Base-by-base conservation (phyloP, 2,329 filamentous ascomycete genomes). In the Chaetomium strumarium region DNA sequence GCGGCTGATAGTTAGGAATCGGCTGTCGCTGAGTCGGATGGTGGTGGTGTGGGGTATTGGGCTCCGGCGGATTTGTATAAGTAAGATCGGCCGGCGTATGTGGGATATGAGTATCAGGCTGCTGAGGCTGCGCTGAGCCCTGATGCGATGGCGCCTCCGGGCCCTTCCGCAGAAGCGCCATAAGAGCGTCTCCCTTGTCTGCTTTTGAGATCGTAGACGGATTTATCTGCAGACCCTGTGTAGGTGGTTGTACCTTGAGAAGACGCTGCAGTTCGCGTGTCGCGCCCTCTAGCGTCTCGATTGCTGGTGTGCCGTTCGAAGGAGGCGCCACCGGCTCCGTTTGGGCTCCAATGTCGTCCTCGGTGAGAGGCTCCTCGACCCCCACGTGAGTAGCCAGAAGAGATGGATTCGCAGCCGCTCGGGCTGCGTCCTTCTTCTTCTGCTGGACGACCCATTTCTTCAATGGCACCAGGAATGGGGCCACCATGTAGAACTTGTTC, bases 401-500 rank as follows among this genome's bases (percentile, higher is more conserved):
- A 13, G 69, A 67, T 31, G 66, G 68, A 36, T 66, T 72, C 29
- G 71, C 62, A 16, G 68, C 66, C 38, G 57, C 57, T 13, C 72
- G 73, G 60, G 74, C 73, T 9, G 75, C 73, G 61, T 88, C 87
- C n/a, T 79, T 76, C 70, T 85, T 90, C 73, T 82, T 86, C 70
- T 95, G 89, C 58, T 86, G 81, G n/a, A 83, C 75, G 43, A 97
- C 90, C 91, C 91, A 97, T 67, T 89, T 90, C 69, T 90, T 91
- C 45, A 99, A 71, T 6, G 84, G 87, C 1, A 83, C 83, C 50
- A 97, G 75, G 66, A 99, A 99, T 0, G 92, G 91, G 0, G 90
- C 90, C 16, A 99, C 93, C 89, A 97, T 96, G 71, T 96, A 99
- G 67, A 96, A 97, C 65, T 92, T 96, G 68, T 88, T 90, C 38